Evolutionary conservation across 2,329 filamentous ascomycete species (phyloP).

Genomic region (Elsinoe fawcettii): DNA sequence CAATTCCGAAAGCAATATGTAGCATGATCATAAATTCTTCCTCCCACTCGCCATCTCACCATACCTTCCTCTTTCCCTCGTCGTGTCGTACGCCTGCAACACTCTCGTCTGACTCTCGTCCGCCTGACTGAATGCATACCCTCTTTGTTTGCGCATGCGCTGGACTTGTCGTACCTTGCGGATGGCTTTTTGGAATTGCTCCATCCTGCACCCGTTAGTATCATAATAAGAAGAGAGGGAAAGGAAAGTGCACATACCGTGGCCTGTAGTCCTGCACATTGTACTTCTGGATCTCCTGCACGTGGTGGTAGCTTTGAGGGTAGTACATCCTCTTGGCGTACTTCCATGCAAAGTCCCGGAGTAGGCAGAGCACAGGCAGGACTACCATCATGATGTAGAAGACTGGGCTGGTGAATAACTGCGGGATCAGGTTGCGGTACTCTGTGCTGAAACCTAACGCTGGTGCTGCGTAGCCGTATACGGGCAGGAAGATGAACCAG

Average conservation of each 20-base stretch:
- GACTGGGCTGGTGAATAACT: slow-evolving; percentile 69
- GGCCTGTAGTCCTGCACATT: slow-evolving; percentile 98
- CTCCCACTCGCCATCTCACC: slow-evolving; percentile 74
- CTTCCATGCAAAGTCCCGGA: slow-evolving; percentile 92
- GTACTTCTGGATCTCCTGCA: slow-evolving; percentile 99
- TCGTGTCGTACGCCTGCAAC: slow-evolving; percentile 96
- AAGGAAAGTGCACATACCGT: slow-evolving; percentile 53
- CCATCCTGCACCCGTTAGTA: slow-evolving; percentile 59
- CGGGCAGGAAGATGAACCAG: slow-evolving; percentile 84
- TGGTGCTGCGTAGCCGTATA: slow-evolving; percentile 79
- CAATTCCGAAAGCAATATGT: background rate
- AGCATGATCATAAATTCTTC: slow-evolving; percentile 11
- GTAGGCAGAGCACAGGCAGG: slow-evolving; percentile 70
- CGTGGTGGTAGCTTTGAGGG: slow-evolving; percentile 92
- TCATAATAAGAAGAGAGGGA: slow-evolving; percentile 17
- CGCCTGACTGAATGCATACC: slow-evolving; percentile 95
- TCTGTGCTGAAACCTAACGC: slow-evolving; percentile 73
- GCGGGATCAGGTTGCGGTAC: slow-evolving; percentile 74
- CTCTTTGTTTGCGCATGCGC: slow-evolving; percentile 97
- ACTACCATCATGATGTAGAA: slow-evolving; percentile 87
- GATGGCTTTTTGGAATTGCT: slow-evolving; percentile 99
- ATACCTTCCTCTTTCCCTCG: slow-evolving; percentile 79
- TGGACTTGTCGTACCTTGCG: slow-evolving; percentile 97
- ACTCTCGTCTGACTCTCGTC: slow-evolving; percentile 94
- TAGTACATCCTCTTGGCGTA: slow-evolving; percentile 96